Evolutionary conservation across 345 rosid species (phyloP), one percentile per base, ranked within the genome.

Genomic region (Noccaea bulbosa): DNA sequence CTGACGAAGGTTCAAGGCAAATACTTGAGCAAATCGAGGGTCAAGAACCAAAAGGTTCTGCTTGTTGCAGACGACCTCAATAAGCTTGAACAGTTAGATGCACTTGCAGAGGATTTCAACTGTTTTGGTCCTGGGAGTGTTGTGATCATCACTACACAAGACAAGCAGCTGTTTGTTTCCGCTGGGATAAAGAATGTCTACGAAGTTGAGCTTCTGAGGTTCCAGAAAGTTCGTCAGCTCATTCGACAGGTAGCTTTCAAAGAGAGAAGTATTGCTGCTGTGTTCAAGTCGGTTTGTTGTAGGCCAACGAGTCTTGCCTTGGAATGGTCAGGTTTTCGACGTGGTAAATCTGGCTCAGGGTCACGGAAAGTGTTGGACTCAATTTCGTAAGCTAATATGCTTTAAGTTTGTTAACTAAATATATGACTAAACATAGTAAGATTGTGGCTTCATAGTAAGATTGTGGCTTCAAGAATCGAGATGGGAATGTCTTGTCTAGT

Each of bases 111-210:
- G 32, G 65, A 49, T 0, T 71, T 43, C 8, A 51, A 70, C 64
- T 39, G 22, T 34, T 70, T 76, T 7, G 71, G 75, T 63, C 56
- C 56, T 0, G 76, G 76, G 24, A 72, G 76, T 63, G 12, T 62
- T n/a, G 76, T 72, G 55, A 63, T 76, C 6, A 49, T 70, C n/a
- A 64, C 79, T 33, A 55, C 77, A 33, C 77, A 67, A 45, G 67
- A 78, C 38, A 73, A 50, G 38, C 72, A 73, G 34, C 24, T 78
- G 33, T 59, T 73, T 40, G 35, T 2, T 1, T 45, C 38, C 9
- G 8, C 11, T 24, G 44, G 45, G 11, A 61, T 62, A n/a, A 69
- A 51, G 14, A 14, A 22, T 15, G 68, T 69, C 5, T 76, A 79
- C 7, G 61, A 72, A 45, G 75, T 58, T 11, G 44, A 62, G 56